Base-by-base conservation (phyloP, 2,329 filamentous ascomycete species). In the Cadophora sp. region DNA sequence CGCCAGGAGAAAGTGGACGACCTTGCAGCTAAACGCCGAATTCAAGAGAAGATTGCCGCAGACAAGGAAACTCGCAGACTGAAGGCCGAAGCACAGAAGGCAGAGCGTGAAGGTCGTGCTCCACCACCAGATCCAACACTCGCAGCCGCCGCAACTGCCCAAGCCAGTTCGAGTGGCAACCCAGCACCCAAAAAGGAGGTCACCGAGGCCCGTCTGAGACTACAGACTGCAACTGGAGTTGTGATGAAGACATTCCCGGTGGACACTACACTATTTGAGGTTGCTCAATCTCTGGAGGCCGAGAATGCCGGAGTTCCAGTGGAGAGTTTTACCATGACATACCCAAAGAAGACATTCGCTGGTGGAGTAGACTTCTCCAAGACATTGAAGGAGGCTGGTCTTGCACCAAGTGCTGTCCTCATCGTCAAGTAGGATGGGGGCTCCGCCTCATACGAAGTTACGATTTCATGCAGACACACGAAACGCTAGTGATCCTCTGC, bases 41-140 rank as follows among this genome's bases (percentile, higher is more conserved):
- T 97, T 78, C 91, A 94, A 81, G 94, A 93, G 65, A 94, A 94
- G 84, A 97, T 99, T 71, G 94, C 96, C 73, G 94, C 92, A 16
- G 94, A 98, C 82, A 97, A 96, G 83, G 91, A 93, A 73, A 94
- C 95, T 75, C 89, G 96, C 63, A 89, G 92, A 71, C 85, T 91
- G 71, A 97, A 96, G 78, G 90, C 93, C 3, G 96, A 97, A 76
- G 84, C 88, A 66, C 92, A 93, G 73, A 97, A 95, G 81, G 94
- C 94, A 0, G 87, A 88, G 64, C 87, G 95, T n/a, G 92, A 94
- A 72, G 94, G 95, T n/a, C 84, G 87, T 63, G 81, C 82, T 18
- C 78, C 81, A 27, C 83, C 86, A 22, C 74, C 78, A n/a, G 76
- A 73, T 11, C 69, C 73, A 64, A 61, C 68, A 14, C 47, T 67